phyloP scores from a whole-genome alignment of 108 stramenopile genomes.

The Skeletonema costatum region DNA sequence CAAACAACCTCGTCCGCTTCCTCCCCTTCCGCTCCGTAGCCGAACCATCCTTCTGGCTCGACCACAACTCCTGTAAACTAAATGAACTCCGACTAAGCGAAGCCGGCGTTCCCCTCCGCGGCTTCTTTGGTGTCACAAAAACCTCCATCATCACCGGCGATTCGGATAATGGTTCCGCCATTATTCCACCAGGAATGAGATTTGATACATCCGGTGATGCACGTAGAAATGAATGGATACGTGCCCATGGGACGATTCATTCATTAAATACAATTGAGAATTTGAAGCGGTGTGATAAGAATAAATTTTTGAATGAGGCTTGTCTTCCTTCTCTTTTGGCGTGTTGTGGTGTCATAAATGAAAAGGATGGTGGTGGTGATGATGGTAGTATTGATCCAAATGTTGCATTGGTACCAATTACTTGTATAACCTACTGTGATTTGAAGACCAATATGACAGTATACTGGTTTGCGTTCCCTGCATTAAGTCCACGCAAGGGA shows the following conservation, averaged over 20 bases:
- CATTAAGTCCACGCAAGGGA: conserved; percentile 46
- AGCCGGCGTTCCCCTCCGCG: conserved; percentile 58
- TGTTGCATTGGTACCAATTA: conserved; percentile 34
- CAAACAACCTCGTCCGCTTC: conserved; percentile 56
- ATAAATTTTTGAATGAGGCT: conserved; percentile 54
- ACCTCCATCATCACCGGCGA: background rate
- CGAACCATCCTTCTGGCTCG: conserved; percentile 88
- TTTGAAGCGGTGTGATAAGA: conserved; percentile 77
- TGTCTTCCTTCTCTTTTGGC: conserved; percentile 37
- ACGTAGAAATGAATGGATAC: conserved; percentile 36
- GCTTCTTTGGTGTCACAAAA: conserved; percentile 38
- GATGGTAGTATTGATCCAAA: conserved; percentile 7
- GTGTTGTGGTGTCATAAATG: conserved; percentile 22
- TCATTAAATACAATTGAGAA: conserved; percentile 80
- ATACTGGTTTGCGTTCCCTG: conserved; percentile 90
- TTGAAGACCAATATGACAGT: conserved; percentile 80
- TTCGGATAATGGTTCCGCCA: background rate
- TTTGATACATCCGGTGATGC: conserved; percentile 32
- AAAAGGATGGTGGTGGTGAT: conserved; percentile 4
- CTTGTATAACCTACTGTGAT: conserved; percentile 69
- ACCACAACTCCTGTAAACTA: conserved; percentile 69
- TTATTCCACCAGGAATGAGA: conserved; percentile 46
- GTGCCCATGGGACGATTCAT: conserved; percentile 32
- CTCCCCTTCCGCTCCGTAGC: conserved; percentile 74
- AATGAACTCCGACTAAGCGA: conserved; percentile 70